Percentiles rank a stretch among this genome's conserved stretches.
Evolutionary conservation across 2,329 filamentous ascomycete genomes (phyloP).

Genomic region (Didymella pinodella): DNA sequence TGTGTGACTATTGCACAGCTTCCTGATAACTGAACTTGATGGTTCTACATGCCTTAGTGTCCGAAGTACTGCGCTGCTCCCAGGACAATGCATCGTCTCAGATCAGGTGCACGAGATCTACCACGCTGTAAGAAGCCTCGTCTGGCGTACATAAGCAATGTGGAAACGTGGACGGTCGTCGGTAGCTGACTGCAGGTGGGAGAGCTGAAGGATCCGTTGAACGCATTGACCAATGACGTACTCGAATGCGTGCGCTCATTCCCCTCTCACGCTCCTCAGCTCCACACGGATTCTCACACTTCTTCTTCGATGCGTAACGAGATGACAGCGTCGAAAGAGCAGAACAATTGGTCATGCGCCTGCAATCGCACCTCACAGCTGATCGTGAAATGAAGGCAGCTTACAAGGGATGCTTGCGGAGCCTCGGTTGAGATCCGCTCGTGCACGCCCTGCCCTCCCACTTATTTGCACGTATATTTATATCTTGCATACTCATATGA

Average conservation of each 20-base stretch:
- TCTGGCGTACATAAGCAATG: constrained; percentile 7
- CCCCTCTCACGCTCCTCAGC: not conserved
- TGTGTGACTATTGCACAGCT: not conserved
- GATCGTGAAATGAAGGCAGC: not conserved
- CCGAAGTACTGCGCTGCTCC: not conserved
- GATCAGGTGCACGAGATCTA: not conserved
- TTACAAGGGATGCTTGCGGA: not conserved
- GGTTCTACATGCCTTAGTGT: not conserved
- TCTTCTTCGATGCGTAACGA: not conserved
- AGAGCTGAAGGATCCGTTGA: constrained; percentile 9
- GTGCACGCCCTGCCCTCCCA: constrained; percentile 1
- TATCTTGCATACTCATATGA: too few relatives aligned
- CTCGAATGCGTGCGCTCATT: not conserved
- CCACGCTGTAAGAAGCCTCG: not conserved
- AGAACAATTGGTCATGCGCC: not conserved
- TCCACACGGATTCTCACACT: not conserved
- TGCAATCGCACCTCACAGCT: not conserved
- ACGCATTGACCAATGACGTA: not conserved
- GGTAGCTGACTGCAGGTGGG: not conserved
- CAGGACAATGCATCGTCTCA: not conserved
- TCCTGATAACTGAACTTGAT: too few relatives aligned
- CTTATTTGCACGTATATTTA: too few relatives aligned
- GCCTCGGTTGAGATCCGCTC: not conserved
- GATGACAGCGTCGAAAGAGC: not conserved
- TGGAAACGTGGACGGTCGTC: not conserved